These are phyloP conservation scores for Gaertneriomyces sp. DNA, from an alignment of 192 early-diverging fungal genomes.

Conservation along the genomic window DNA sequence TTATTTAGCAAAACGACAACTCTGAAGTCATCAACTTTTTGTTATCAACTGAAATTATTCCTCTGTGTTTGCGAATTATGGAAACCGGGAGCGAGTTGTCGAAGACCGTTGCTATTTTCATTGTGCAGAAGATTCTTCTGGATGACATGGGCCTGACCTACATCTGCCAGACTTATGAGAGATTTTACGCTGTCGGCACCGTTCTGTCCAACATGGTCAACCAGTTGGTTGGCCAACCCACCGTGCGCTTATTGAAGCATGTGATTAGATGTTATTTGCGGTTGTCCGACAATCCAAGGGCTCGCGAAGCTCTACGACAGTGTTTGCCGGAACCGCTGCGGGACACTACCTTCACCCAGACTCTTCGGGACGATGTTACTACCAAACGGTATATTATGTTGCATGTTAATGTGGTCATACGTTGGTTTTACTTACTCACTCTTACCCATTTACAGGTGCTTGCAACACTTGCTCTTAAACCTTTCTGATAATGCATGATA, in stretches of 20 bases:
- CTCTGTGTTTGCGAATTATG: slow-evolving; percentile 97
- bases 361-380: slow-evolving; percentile 84
- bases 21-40: slow-evolving; percentile 94
- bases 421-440: neutral
- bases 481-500: neutral
- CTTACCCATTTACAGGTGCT: neutral
- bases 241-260: slow-evolving; percentile 86
- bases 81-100: slow-evolving; percentile 94
- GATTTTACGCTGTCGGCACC: slow-evolving; percentile 93
- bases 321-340: slow-evolving; percentile 84
- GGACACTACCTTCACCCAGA: slow-evolving; percentile 79
- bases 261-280: slow-evolving; percentile 90
- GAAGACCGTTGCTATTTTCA: slow-evolving; percentile 99
- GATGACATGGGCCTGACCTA: slow-evolving; percentile 89
- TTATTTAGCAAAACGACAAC: slow-evolving; percentile 74
- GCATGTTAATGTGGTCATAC: neutral
- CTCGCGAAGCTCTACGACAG: slow-evolving; percentile 85
- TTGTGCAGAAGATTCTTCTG: slow-evolving; percentile 93
- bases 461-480: slow-evolving; percentile 3
- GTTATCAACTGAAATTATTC: slow-evolving; percentile 94
- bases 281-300: slow-evolving; percentile 88
- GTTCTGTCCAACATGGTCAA: slow-evolving; percentile 91
- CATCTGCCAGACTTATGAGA: slow-evolving; percentile 86
- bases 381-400: slow-evolving; percentile 67
- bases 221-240: slow-evolving; percentile 82